Base-by-base conservation (phyloP, 345 rosid genomes). In the Durio zibethinus region DNA sequence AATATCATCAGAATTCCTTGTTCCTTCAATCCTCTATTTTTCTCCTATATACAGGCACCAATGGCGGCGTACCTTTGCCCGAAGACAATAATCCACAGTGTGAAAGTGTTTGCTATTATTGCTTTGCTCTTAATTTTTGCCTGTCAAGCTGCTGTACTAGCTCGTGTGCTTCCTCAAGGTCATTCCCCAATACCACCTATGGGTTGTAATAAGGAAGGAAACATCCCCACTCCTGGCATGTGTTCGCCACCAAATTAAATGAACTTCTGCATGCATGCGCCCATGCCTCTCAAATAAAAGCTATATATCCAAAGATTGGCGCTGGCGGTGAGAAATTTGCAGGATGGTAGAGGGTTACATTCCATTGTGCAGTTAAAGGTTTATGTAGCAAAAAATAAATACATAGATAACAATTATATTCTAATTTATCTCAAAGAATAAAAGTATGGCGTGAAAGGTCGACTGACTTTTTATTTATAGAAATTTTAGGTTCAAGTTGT, bases 281-380 rank as follows among this genome's bases (percentile, higher is more conserved):
- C 2, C 2, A 31, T 1, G 2, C 2, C 33, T 31, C 33, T 31
- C 33, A 31, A 2, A 31, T 31, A 2, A 2, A 31, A 31, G 1
- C 33, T 2, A 31, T 1, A 31, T 1, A 31, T 31, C 1, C 2
- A 2, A 1, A 1, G 2, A 2, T 1, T 31, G 2, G 2, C 1
- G 2, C 2, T 31, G 1, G 33, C 33, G n/a, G n/a, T n/a, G n/a
- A n/a, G n/a, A n/a, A n/a, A n/a, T n/a, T n/a, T n/a, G n/a, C n/a
- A n/a, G n/a, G n/a, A n/a, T n/a, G n/a, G n/a, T n/a, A n/a, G n/a
- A n/a, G n/a, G n/a, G n/a, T n/a, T n/a, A n/a, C n/a, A n/a, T n/a
- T n/a, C n/a, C n/a, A n/a, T n/a, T n/a, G n/a, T n/a, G n/a, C n/a
- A n/a, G n/a, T n/a, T n/a, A n/a, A n/a, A n/a, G n/a, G n/a, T n/a